A percentile compares a stretch with the other conserved stretches of the same genome.
phyloP scores from a whole-genome alignment of 768 basidiomycete genomes.

The Amanita inopinata region DNA sequence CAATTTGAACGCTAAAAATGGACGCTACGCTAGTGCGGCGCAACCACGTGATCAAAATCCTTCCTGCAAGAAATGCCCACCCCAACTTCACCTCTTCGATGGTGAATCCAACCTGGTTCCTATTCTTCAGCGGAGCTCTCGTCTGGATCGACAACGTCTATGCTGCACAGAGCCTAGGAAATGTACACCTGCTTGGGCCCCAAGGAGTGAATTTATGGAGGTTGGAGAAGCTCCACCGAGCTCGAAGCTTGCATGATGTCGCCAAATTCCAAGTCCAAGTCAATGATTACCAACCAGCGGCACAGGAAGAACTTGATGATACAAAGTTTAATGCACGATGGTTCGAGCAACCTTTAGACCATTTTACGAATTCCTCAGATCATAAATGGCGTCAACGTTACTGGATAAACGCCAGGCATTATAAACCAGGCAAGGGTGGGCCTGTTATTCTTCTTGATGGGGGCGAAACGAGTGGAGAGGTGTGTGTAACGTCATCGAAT shows the following conservation, averaged over 20 bases:
- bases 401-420: slow-evolving; percentile 84
- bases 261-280: neutral
- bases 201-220: slow-evolving; percentile 9
- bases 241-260: neutral
- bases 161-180: neutral
- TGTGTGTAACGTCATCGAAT: slow-evolving; percentile 20
- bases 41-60: too few relatives aligned
- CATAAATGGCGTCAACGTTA: slow-evolving; percentile 77
- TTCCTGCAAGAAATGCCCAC: neutral
- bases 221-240: slow-evolving; percentile 5
- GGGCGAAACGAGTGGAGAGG: slow-evolving; percentile 85
- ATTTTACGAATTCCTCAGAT: slow-evolving; percentile 45
- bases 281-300: neutral
- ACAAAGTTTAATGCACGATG: slow-evolving; percentile 34
- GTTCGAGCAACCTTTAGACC: slow-evolving; percentile 84
- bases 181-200: slow-evolving; percentile 2
- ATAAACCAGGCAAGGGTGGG: slow-evolving; percentile 55
- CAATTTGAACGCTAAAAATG: too few relatives aligned
- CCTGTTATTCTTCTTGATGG: slow-evolving; percentile 91
- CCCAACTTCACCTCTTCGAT: neutral
- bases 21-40: too few relatives aligned
- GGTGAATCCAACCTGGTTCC: too few relatives aligned
- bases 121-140: neutral
- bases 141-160: neutral
- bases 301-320: neutral